Conservation (phyloP, 2,329 filamentous ascomycete species). For the Cladosporium sp. region DNA sequence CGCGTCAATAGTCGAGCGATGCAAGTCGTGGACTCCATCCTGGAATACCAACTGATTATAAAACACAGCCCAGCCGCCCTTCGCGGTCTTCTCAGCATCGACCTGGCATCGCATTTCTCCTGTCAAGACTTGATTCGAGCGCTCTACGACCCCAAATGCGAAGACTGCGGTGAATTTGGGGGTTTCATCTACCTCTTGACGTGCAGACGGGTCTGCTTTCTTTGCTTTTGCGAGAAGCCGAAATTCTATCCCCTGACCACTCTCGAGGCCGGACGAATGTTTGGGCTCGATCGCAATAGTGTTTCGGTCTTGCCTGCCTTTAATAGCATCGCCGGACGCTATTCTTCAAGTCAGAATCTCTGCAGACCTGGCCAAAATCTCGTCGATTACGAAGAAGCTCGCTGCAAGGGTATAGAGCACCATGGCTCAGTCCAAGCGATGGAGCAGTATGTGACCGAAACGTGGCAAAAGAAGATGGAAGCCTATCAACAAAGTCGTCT, state of each 20-base stretch:
- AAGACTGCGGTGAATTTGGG: constrained; percentile 35
- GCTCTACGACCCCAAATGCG: constrained; percentile 32
- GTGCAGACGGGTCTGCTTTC: constrained; percentile 38
- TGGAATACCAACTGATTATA: constrained; percentile 32
- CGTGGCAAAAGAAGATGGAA: neutral
- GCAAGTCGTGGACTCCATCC: constrained; percentile 34
- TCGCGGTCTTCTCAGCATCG: constrained; percentile 30
- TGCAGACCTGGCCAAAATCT: neutral
- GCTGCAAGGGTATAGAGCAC: constrained; percentile 13
- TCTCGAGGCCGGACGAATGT: constrained; percentile 6
- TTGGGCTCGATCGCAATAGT: constrained; percentile 13
- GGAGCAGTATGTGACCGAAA: constrained; percentile 7
- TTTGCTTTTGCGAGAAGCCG: constrained; percentile 31
- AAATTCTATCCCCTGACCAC: constrained; percentile 30
- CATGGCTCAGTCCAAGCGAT: constrained; percentile 17
- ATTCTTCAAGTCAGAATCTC: constrained; percentile 15
- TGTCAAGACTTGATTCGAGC: constrained; percentile 32
- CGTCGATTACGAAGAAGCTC: constrained; percentile 12
- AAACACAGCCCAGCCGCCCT: constrained; percentile 31
- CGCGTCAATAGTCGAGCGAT: constrained; percentile 35
- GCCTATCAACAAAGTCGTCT: too few relatives aligned
- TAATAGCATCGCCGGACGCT: constrained; percentile 20
- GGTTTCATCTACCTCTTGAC: constrained; percentile 38
- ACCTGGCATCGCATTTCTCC: constrained; percentile 18
- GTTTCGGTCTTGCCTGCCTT: constrained; percentile 12